Evolutionary conservation across 2,329 filamentous ascomycete species (phyloP), one percentile per base, ranked within the genome.

Genomic region (Trichoderma koningiopsis): DNA sequence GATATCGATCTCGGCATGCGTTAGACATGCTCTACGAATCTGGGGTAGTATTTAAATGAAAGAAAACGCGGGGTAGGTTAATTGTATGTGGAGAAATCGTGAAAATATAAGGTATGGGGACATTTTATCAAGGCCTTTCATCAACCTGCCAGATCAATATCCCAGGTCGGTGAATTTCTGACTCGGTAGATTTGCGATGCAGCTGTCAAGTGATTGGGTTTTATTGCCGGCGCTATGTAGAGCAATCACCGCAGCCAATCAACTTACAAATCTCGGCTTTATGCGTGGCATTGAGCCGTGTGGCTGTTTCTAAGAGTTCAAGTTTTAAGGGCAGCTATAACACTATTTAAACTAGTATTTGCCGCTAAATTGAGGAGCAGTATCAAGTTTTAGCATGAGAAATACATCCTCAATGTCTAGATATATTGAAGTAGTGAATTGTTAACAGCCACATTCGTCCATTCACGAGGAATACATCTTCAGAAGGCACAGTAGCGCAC

Each of bases 1-100:
- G 22, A 10, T 27, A n/a, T 55, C 31, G 24, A 40, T 55, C 31
- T n/a, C 37, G 6, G 22, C 22, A 37, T 52, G n/a, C 1, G 22
- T 10, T 13, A 53, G 14, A 53, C 5, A 7, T 24, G 10, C 16
- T 56, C 33, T 56, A 6, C 14, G 35, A 56, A 56, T 65, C 49
- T 22, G 35, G 52, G 49, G 62, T 65, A 65, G 62, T n/a, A 65
- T 65, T 56, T 65, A 65, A 65, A 56, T 22, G 22, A 27, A 65
- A 56, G 33, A 55, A 43, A 56, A 65, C 52, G 62, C 62, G 62
- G 62, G 62, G 62, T 65, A 65, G 47, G 31, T 10, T 27, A 24
- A 19, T 0, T 29, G 33, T 16, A 5, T 43, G 52, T 65, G 33
- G 62, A 65, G 62, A 56, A 65, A 55, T 55, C 52, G 52, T 56